Conservation (phyloP, 1,284 basidiomycete genomes). For the Papiliotrema terrestris region DNA sequence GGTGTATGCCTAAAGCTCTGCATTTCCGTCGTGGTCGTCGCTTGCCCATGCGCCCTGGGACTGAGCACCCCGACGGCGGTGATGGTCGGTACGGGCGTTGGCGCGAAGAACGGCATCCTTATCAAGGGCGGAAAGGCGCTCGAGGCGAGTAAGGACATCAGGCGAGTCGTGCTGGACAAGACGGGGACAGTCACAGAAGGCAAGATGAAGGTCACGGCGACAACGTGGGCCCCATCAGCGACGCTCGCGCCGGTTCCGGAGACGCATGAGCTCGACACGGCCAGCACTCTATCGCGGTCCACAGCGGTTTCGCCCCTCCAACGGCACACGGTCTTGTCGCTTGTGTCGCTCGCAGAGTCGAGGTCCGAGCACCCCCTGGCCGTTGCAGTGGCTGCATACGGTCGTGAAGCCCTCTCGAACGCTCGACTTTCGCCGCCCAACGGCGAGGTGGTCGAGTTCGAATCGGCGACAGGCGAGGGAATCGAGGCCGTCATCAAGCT, state of each 20-base stretch:
- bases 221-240: slow-evolving; percentile 65
- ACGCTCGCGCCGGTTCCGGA: slow-evolving; percentile 7
- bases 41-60: slow-evolving; percentile 96
- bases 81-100: slow-evolving; percentile 98
- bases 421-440: slow-evolving; percentile 52
- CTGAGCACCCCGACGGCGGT: slow-evolving; percentile 96
- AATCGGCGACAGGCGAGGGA: slow-evolving; percentile 84
- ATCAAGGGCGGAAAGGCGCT: slow-evolving; percentile 96
- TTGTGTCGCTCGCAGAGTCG: slow-evolving; percentile 82
- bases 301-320: slow-evolving; percentile 44
- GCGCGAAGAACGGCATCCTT: slow-evolving; percentile 93
- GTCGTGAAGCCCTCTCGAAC: slow-evolving; percentile 61
- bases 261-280: slow-evolving; percentile 23
- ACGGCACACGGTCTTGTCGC: slow-evolving; percentile 65
- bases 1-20: slow-evolving; percentile 95
- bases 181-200: slow-evolving; percentile 95
- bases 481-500: slow-evolving; percentile 66
- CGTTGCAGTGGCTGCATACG: slow-evolving; percentile 80
- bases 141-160: slow-evolving; percentile 81
- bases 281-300: slow-evolving; percentile 41
- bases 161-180: slow-evolving; percentile 88
- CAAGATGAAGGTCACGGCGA: slow-evolving; percentile 66
- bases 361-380: slow-evolving; percentile 95
- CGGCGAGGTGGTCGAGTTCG: slow-evolving; percentile 60
- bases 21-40: slow-evolving; percentile 96